phyloP scores from a whole-genome alignment of 1,284 basidiomycete species.

The Trichosporon sp. region DNA sequence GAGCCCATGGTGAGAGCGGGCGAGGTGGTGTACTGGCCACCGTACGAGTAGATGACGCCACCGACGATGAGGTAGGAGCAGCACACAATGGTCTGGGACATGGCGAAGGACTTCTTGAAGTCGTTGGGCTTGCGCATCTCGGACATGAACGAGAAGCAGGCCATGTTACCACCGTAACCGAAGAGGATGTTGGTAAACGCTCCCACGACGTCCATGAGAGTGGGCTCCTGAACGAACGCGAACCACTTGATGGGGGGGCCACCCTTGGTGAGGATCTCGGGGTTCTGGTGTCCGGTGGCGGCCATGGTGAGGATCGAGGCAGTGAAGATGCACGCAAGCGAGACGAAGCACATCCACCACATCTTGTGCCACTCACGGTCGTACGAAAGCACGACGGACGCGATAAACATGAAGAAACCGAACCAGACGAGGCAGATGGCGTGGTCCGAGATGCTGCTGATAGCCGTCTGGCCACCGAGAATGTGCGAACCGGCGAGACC shows the following conservation, averaged over 20 bases:
- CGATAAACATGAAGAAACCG: conserved; percentile 35
- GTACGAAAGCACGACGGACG: conserved; percentile 29
- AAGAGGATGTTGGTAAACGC: conserved; percentile 42
- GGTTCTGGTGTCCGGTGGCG: conserved; percentile 33
- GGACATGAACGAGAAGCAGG: conserved; percentile 39
- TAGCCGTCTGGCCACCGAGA: conserved; percentile 37
- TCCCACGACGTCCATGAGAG: conserved; percentile 35
- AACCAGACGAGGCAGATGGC: conserved; percentile 43
- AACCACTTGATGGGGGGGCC: conserved; percentile 33
- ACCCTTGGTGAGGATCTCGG: conserved; percentile 20
- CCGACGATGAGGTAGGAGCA: conserved; percentile 38
- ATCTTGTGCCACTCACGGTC: conserved; percentile 38
- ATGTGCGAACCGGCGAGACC: conserved; percentile 43
- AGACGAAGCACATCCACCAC: conserved; percentile 33
- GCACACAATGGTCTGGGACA: conserved; percentile 33
- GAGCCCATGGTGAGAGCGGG: conserved; percentile 42
- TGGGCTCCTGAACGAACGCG: conserved; percentile 31
- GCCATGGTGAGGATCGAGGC: conserved; percentile 39
- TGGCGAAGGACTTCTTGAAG: conserved; percentile 43
- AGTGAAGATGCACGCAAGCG: conserved; percentile 33
- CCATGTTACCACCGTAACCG: conserved; percentile 43
- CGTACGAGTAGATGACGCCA: conserved; percentile 35
- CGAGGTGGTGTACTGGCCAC: conserved; percentile 39
- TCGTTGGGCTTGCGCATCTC: conserved; percentile 44
- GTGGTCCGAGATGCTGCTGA: conserved; percentile 33